phyloP scores from a whole-genome alignment of 164 flowering plant species.

The Piper longum region DNA sequence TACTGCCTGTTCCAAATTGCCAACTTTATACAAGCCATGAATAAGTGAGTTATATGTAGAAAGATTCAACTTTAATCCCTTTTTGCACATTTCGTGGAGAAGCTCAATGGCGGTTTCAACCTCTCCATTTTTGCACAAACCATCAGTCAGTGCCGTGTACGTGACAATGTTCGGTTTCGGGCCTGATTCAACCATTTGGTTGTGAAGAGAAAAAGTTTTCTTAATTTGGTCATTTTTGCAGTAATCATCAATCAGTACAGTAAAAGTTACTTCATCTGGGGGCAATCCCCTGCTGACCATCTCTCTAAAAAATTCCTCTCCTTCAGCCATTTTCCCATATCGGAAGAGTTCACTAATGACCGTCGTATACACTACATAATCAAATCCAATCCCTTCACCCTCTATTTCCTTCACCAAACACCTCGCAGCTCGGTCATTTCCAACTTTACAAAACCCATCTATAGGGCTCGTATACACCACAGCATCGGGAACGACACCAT shows the following conservation, averaged over 20 bases:
- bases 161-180: too few relatives aligned
- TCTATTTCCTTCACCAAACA: conserved; percentile 31
- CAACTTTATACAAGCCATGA: not conserved
- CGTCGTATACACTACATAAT: conserved; percentile 32
- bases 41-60: too few relatives aligned
- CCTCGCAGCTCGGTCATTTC: conserved; percentile 31
- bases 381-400: conserved; percentile 24
- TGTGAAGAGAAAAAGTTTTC: too few relatives aligned
- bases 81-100: too few relatives aligned
- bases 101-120: too few relatives aligned
- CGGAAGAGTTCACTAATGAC: conserved; percentile 36
- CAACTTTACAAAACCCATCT: conserved; percentile 33
- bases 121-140: too few relatives aligned
- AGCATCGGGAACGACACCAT: conserved; percentile 29
- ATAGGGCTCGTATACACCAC: conserved; percentile 38
- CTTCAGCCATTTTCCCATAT: conserved; percentile 37
- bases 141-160: too few relatives aligned
- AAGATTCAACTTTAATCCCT: too few relatives aligned
- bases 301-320: conserved; percentile 28
- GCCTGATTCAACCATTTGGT: too few relatives aligned
- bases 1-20: conserved; percentile 18
- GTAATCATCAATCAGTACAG: conserved; percentile 23
- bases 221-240: conserved; percentile 8
- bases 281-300: conserved; percentile 32
- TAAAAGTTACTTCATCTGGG: conserved; percentile 21